Evolutionary conservation across 192 early-diverging fungal species (phyloP).

Genomic region (Bifiguratus adelaidae): DNA sequence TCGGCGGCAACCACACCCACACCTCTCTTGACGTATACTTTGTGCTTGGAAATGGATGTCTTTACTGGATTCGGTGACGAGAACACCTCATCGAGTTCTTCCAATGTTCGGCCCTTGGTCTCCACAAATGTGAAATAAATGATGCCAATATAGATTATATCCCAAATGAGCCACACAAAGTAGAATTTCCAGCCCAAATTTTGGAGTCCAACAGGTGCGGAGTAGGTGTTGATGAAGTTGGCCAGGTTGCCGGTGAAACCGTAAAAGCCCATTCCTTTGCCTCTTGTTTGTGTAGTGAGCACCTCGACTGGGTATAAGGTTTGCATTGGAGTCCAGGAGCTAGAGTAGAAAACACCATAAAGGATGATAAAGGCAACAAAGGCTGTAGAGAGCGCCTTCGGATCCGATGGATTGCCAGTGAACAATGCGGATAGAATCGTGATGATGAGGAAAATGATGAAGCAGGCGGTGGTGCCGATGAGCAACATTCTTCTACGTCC

Average conservation of each 20-base stretch:
- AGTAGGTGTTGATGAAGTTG: slow-evolving; percentile 13
- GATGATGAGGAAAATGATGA: too few species aligned
- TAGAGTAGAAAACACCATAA: slow-evolving; percentile 30
- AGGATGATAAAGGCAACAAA: slow-evolving; percentile 21
- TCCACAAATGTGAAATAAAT: slow-evolving; percentile 28
- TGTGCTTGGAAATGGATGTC: too few species aligned
- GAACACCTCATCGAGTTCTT: slow-evolving; percentile 77
- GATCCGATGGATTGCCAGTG: too few species aligned
- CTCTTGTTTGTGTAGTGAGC: slow-evolving; percentile 23
- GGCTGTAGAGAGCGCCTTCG: too few species aligned
- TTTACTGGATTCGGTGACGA: too few species aligned
- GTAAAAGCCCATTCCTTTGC: slow-evolving; percentile 30
- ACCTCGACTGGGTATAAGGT: slow-evolving; percentile 36
- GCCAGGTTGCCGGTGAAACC: slow-evolving; percentile 28
- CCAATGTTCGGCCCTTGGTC: slow-evolving; percentile 69
- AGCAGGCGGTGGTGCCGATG: slow-evolving; percentile 12
- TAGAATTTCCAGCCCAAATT: slow-evolving; percentile 12
- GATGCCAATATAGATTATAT: slow-evolving; percentile 4
- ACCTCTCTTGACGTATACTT: too few species aligned
- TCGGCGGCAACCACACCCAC: too few species aligned
- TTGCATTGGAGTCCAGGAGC: slow-evolving; percentile 32
- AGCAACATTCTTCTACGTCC: slow-evolving; percentile 24
- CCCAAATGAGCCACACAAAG: slow-evolving; percentile 9
- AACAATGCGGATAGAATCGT: slow-evolving; percentile 4
- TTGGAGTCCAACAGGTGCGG: slow-evolving; percentile 8